Conservation (phyloP, 352 stramenopile genomes). For the Phytophthora constricta region DNA sequence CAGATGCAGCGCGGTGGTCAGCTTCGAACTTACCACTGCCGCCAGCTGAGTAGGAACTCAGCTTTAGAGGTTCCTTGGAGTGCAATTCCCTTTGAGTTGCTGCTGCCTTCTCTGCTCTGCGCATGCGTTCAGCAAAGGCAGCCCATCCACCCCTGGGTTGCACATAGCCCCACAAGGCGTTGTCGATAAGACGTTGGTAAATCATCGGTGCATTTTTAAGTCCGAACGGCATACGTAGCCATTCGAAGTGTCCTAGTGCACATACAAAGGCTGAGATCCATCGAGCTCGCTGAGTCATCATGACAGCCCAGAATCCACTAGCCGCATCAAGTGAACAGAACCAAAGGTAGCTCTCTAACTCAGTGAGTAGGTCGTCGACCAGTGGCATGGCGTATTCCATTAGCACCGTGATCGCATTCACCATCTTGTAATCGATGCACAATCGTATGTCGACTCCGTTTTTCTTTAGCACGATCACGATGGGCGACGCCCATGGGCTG, state of each 20-base stretch:
- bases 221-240: neutral
- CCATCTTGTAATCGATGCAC: neutral
- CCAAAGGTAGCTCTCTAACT: neutral
- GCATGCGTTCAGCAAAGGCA: neutral
- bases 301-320: neutral
- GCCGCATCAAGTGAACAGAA: neutral
- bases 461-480: neutral
- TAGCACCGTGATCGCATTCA: neutral
- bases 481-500: neutral
- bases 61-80: neutral
- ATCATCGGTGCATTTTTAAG: neutral
- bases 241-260: neutral
- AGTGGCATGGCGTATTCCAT: neutral
- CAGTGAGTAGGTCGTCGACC: neutral
- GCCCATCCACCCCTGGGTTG: neutral
- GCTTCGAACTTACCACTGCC: constrained; percentile 1
- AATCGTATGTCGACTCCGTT: neutral
- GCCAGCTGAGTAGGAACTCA: too few species aligned
- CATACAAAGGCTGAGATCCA: neutral
- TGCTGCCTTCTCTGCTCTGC: neutral
- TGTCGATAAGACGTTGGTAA: neutral
- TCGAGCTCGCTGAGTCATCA: neutral
- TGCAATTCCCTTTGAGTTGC: too few species aligned
- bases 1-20: neutral
- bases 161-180: neutral